phyloP scores from a whole-genome alignment of 768 basidiomycete species.

The Boletus tomentosulus region DNA sequence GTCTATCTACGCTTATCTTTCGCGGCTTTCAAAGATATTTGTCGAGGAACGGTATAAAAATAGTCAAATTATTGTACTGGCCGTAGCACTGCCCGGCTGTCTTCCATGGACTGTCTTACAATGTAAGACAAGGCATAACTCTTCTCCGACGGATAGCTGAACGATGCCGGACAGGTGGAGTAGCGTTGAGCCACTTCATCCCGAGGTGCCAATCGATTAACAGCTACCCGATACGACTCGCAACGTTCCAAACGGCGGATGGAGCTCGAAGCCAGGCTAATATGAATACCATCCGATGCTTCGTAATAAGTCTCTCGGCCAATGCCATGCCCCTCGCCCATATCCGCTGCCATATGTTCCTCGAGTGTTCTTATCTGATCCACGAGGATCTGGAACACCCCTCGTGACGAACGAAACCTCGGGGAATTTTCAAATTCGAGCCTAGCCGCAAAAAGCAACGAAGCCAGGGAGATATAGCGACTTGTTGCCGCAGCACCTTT shows the following conservation, averaged over 20 bases:
- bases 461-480: conserved; percentile 54
- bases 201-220: conserved; percentile 37
- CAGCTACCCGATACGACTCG: conserved; percentile 41
- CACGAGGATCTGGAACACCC: conserved; percentile 29
- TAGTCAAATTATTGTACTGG: conserved; percentile 10
- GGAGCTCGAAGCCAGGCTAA: conserved; percentile 47
- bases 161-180: conserved; percentile 17
- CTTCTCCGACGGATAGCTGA: conserved; percentile 5
- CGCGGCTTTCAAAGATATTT: not conserved
- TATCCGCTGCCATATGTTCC: conserved; percentile 27
- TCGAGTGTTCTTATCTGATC: conserved; percentile 32
- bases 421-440: conserved; percentile 33
- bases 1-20: not conserved
- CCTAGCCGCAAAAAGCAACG: conserved; percentile 33
- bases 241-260: conserved; percentile 46
- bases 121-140: conserved; percentile 5
- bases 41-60: conserved; percentile 13
- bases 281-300: conserved; percentile 32
- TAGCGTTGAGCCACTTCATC: conserved; percentile 17
- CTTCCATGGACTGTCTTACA: conserved; percentile 4
- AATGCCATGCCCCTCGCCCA: conserved; percentile 26
- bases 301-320: conserved; percentile 25
- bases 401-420: conserved; percentile 27
- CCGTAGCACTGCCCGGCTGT: conserved; percentile 12
- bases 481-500: conserved; percentile 41